A percentile compares a stretch with the other conserved stretches of the same genome.
Evolutionary conservation across 2,329 filamentous ascomycete species (phyloP).

Genomic region (Coleophoma crateriformis): DNA sequence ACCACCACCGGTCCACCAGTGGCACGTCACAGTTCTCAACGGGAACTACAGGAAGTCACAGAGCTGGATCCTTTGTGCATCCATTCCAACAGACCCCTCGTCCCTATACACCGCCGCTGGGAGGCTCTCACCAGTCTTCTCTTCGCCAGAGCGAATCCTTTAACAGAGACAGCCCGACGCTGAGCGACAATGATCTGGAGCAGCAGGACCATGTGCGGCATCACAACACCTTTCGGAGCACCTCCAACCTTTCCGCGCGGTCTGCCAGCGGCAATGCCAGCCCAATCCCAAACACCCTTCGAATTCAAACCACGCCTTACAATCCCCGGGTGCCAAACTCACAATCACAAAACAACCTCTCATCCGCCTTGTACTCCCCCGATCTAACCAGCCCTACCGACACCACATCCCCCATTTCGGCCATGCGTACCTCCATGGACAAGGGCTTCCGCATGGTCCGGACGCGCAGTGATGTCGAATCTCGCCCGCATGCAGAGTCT

Average conservation of each 20-base stretch:
- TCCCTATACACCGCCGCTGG: constrained; percentile 51
- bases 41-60: constrained; percentile 44
- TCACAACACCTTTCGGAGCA: constrained; percentile 12
- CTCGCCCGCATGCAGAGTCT: constrained; percentile 47
- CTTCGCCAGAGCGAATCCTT: constrained; percentile 45
- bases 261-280: constrained; percentile 9
- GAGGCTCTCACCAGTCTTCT: constrained; percentile 47
- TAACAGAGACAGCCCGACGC: constrained; percentile 22
- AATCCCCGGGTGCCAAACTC: constrained; percentile 20
- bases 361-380: constrained; percentile 12
- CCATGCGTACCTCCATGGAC: constrained; percentile 54
- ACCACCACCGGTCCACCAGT: constrained; percentile 52
- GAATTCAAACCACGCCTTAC: constrained; percentile 21
- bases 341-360: constrained; percentile 19
- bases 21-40: constrained; percentile 48
- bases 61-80: constrained; percentile 46
- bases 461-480: constrained; percentile 54
- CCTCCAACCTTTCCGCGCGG: constrained; percentile 18
- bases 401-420: constrained; percentile 36
- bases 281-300: constrained; percentile 12
- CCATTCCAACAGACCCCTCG: constrained; percentile 61
- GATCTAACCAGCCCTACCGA: constrained; percentile 19
- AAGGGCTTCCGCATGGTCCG: constrained; percentile 49
- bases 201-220: constrained; percentile 16
- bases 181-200: constrained; percentile 22